Evolutionary conservation across 2,329 filamentous ascomycete species (phyloP).

Genomic region (Aspergillus neoniger): DNA sequence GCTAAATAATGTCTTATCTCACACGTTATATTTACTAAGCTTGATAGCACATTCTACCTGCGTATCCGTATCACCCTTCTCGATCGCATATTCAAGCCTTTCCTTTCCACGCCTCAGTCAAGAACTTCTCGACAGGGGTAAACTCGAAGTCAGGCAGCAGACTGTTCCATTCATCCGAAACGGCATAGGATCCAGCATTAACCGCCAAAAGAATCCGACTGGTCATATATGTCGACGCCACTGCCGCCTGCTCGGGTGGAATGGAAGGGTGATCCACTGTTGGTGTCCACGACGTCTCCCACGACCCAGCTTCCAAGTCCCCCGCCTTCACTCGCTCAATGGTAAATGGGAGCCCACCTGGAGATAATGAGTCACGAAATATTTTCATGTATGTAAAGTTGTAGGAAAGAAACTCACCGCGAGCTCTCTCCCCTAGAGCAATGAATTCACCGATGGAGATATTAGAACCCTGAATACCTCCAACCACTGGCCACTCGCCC

Average conservation of each 20-base stretch:
- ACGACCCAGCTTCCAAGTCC: background rate
- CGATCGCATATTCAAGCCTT: background rate
- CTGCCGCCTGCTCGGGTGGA: background rate
- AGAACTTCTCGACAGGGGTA: constrained; percentile 1
- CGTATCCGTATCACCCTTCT: too few relatives aligned
- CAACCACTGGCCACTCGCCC: constrained; percentile 13
- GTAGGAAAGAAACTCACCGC: background rate
- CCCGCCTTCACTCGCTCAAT: background rate
- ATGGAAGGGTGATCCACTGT: constrained; percentile 9
- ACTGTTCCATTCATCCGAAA: constrained; percentile 11
- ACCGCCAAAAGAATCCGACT: constrained; percentile 1
- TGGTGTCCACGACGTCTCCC: constrained; percentile 7
- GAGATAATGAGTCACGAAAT: too few relatives aligned
- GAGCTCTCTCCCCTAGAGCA: background rate
- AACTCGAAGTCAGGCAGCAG: constrained; percentile 9
- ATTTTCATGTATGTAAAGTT: too few relatives aligned
- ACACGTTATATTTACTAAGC: too few relatives aligned
- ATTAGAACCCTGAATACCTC: background rate
- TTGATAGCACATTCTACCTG: too few relatives aligned
- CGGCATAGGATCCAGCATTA: background rate
- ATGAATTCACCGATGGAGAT: constrained; percentile 2
- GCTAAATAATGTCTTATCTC: too few relatives aligned
- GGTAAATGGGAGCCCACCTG: background rate
- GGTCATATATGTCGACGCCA: background rate
- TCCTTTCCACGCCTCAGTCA: constrained; percentile 1